A percentile compares a stretch with the other conserved stretches of the same genome.
Evolutionary conservation across 2,329 filamentous ascomycete genomes (phyloP).

Genomic region (Aspergillus felis): DNA sequence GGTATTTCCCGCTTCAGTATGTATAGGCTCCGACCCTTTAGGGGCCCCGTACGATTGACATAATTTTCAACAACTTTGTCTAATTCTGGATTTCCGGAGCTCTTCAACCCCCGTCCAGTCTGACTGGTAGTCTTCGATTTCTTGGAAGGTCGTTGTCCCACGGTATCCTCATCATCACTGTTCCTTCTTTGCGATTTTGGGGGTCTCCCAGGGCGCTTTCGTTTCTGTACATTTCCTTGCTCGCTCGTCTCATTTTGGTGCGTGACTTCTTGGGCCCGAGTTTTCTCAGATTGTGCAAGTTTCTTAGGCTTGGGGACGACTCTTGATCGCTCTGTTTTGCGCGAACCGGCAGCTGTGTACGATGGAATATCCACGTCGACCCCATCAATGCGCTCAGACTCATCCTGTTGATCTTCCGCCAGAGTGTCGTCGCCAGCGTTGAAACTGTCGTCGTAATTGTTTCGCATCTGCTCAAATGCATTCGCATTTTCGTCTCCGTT

Average conservation of each 20-base stretch:
- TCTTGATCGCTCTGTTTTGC: constrained; percentile 9
- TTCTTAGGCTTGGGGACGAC: constrained; percentile 17
- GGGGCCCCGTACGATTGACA: constrained; percentile 41
- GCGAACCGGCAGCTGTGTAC: constrained; percentile 9
- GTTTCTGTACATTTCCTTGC: constrained; percentile 19
- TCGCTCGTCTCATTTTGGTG: constrained; percentile 15
- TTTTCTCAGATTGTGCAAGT: constrained; percentile 6
- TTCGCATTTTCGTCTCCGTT: constrained; percentile 33
- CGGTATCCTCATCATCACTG: constrained; percentile 18
- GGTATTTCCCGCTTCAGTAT: constrained; percentile 51
- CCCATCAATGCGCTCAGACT: constrained; percentile 11
- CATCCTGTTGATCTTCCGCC: constrained; percentile 14
- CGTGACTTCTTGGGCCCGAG: constrained; percentile 7
- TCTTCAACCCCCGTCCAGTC: constrained; percentile 19
- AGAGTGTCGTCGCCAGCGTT: constrained; percentile 23
- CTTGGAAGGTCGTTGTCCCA: constrained; percentile 27
- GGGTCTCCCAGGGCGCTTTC: constrained; percentile 29
- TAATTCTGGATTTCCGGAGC: constrained; percentile 34
- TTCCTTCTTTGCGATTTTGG: constrained; percentile 24
- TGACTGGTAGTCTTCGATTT: constrained; percentile 27
- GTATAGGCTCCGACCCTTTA: constrained; percentile 47
- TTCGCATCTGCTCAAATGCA: constrained; percentile 21
- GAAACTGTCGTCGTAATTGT: constrained; percentile 24
- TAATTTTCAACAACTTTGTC: constrained; percentile 43
- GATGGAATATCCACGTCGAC: constrained; percentile 18